Evolutionary conservation across 192 early-diverging fungal species (phyloP).

Genomic region (Backusella morwellensis): DNA sequence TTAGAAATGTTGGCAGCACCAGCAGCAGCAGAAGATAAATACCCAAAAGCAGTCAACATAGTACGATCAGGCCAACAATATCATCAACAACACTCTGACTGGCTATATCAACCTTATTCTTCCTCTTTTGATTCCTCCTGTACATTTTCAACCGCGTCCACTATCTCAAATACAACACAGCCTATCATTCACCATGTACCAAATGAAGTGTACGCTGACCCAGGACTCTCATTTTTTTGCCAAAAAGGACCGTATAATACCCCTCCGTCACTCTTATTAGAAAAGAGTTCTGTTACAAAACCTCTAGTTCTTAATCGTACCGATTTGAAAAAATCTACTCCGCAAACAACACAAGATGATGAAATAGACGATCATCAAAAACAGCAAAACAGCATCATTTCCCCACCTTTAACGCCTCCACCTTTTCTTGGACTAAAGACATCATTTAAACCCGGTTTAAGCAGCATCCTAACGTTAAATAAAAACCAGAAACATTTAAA

Average conservation of each 20-base stretch:
- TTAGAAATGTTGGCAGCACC: background rate
- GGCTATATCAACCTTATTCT: background rate
- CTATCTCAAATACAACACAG: background rate
- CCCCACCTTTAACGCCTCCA: background rate
- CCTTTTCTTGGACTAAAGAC: background rate
- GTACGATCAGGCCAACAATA: background rate
- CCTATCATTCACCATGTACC: background rate
- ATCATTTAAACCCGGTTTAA: background rate
- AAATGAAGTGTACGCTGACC: background rate
- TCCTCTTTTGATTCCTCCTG: background rate
- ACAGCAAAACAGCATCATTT: background rate
- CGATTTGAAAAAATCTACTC: background rate
- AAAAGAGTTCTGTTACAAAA: background rate
- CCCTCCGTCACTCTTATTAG: background rate
- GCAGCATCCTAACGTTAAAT: background rate
- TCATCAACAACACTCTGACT: background rate
- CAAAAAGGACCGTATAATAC: background rate
- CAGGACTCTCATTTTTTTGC: slow-evolving; percentile 13
- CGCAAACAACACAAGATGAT: background rate
- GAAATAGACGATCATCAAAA: background rate
- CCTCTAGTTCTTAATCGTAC: background rate
- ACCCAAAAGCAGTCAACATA: background rate
- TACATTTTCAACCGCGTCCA: slow-evolving; percentile 5
- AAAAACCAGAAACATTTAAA: background rate
- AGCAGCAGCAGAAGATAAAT: background rate